phyloP scores from a whole-genome alignment of 192 early-diverging fungal genomes.

The Backusella luteola region DNA sequence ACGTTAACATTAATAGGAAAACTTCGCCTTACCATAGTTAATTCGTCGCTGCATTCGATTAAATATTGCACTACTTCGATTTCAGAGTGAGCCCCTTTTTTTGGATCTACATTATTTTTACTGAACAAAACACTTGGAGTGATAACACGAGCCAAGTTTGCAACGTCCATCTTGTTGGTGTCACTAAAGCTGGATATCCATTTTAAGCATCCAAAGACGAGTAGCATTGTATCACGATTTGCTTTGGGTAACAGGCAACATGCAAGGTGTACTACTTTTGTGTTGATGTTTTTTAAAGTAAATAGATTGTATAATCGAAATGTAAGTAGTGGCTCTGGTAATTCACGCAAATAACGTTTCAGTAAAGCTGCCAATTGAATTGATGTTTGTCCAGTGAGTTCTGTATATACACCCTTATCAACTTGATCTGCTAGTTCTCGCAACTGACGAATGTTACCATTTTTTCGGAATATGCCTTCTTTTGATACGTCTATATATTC shows the following conservation, averaged over 20 bases:
- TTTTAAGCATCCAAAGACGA: constrained; percentile 82
- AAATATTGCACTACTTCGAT: constrained; percentile 27
- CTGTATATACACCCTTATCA: constrained; percentile 59
- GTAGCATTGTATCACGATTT: constrained; percentile 91
- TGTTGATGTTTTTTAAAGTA: constrained; percentile 4
- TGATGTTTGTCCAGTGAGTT: constrained; percentile 54
- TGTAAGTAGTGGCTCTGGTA: constrained; percentile 95
- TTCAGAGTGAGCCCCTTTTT: constrained; percentile 10
- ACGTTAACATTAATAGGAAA: background rate
- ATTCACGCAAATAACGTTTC: constrained; percentile 95
- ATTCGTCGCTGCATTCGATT: constrained; percentile 14
- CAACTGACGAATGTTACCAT: constrained; percentile 92
- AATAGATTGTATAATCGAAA: constrained; percentile 87
- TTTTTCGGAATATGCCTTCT: constrained; percentile 97
- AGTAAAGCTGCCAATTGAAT: constrained; percentile 94
- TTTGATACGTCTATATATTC: constrained; percentile 65
- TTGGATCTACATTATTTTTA: constrained; percentile 56
- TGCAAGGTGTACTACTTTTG: constrained; percentile 72
- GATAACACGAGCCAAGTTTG: constrained; percentile 92
- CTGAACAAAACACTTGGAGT: constrained; percentile 91
- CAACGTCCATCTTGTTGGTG: constrained; percentile 90
- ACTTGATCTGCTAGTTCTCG: constrained; percentile 83
- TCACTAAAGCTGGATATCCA: constrained; percentile 79
- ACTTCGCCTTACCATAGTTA: constrained; percentile 6
- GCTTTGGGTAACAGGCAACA: constrained; percentile 84